Conservation (phyloP, 805 yeast genomes). For the Debaryomyces hansenii region DNA sequence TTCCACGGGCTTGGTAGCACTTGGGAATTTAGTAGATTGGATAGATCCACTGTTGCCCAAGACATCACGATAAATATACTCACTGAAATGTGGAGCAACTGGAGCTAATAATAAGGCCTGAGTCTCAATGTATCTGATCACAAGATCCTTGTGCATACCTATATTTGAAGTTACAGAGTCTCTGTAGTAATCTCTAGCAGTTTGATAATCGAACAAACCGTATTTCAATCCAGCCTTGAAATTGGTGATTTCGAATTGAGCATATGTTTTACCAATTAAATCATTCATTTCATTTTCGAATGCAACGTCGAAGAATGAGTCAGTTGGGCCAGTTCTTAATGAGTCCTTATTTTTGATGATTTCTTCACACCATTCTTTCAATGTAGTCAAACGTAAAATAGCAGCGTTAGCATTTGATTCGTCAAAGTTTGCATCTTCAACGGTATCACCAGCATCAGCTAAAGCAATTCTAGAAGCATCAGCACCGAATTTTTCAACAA, state of each 20-base stretch:
- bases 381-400: constrained; percentile 83
- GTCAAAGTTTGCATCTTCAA: constrained; percentile 97
- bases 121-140: constrained; percentile 76
- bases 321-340: constrained; percentile 50
- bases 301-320: constrained; percentile 76
- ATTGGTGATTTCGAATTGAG: constrained; percentile 68
- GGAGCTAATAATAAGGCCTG: constrained; percentile 88
- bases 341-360: constrained; percentile 49
- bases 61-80: constrained; percentile 82
- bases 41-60: constrained; percentile 65
- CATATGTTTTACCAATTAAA: constrained; percentile 71
- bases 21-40: constrained; percentile 79
- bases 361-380: constrained; percentile 96
- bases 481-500: constrained; percentile 89
- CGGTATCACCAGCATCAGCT: constrained; percentile 97
- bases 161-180: constrained; percentile 58
- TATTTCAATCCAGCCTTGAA: constrained; percentile 87
- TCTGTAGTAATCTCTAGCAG: constrained; percentile 94
- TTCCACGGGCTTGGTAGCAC: constrained; percentile 66
- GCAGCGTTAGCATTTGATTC: constrained; percentile 97
- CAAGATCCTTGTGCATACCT: constrained; percentile 82
- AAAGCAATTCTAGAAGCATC: constrained; percentile 96
- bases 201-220: constrained; percentile 92
- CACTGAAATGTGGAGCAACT: constrained; percentile 94
- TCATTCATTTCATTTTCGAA: constrained; percentile 92